Evolutionary conservation across 139 green algal genomes (phyloP).

Genomic region (Gonium pectorale): DNA sequence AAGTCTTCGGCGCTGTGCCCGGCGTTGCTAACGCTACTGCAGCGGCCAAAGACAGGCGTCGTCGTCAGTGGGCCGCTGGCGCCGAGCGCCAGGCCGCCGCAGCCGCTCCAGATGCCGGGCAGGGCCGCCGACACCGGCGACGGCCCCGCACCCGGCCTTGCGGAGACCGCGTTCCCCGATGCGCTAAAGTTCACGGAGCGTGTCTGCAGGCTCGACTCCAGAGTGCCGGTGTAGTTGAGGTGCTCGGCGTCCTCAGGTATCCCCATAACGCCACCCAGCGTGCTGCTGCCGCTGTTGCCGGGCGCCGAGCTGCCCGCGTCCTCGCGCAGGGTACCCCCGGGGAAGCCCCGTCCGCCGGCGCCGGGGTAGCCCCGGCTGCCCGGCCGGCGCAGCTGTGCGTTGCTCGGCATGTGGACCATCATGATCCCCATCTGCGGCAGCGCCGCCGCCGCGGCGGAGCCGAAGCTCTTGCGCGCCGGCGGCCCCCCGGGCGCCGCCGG

Average conservation of each 20-base stretch:
- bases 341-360: background rate
- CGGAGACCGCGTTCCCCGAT: background rate
- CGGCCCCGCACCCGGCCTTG: background rate
- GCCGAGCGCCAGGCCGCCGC: background rate
- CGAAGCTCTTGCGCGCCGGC: background rate
- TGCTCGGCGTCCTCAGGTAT: background rate
- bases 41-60: background rate
- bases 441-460: background rate
- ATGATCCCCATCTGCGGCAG: no score
- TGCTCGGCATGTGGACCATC: background rate
- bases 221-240: background rate
- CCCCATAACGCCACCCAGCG: background rate
- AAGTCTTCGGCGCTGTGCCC: background rate
- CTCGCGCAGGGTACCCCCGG: background rate
- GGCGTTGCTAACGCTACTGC: background rate
- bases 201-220: background rate
- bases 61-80: background rate
- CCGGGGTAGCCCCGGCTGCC: background rate
- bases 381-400: background rate
- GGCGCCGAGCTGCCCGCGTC: background rate
- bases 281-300: no score
- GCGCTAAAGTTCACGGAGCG: background rate
- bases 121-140: background rate
- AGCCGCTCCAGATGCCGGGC: background rate
- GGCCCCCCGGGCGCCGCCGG: background rate